Conservation (phyloP, 106 monocot genomes). For the Dioscorea zingiberensis region DNA sequence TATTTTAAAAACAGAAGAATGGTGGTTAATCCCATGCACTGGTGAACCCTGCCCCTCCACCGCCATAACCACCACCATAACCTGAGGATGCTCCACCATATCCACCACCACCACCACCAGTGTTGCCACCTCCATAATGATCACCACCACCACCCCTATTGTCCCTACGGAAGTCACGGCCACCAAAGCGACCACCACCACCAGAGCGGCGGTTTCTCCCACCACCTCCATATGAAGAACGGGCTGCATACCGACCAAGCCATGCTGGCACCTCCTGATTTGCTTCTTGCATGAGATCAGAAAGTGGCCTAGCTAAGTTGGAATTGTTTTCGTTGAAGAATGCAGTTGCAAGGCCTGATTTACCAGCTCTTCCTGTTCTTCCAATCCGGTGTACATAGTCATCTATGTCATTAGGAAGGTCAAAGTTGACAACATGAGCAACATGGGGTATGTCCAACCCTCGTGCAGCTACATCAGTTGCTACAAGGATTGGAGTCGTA, state of each 20-base stretch:
- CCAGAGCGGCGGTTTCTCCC: constrained; percentile 35
- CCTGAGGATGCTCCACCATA: neutral
- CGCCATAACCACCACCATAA: constrained; percentile 13
- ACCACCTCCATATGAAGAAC: constrained; percentile 24
- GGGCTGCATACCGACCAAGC: constrained; percentile 41
- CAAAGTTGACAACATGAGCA: constrained; percentile 67
- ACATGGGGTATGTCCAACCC: constrained; percentile 75
- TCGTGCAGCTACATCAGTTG: constrained; percentile 69
- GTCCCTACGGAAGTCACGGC: constrained; percentile 46
- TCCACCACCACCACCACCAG: constrained; percentile 1
- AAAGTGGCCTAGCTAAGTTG: constrained; percentile 33
- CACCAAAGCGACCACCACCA: constrained; percentile 43
- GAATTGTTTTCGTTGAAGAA: constrained; percentile 64
- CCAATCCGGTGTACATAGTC: constrained; percentile 72
- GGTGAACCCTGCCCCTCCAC: constrained; percentile 27
- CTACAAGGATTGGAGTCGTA: constrained; percentile 50
- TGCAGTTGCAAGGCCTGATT: constrained; percentile 55
- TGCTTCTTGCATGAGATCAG: constrained; percentile 62
- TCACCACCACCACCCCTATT: constrained; percentile 26
- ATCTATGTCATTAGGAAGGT: constrained; percentile 70
- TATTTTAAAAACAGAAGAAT: neutral
- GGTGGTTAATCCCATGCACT: constrained; percentile 47
- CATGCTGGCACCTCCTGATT: constrained; percentile 66
- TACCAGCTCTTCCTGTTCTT: constrained; percentile 66
- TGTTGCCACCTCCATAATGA: constrained; percentile 18